A percentile compares a stretch with the other conserved stretches of the same genome.
These are phyloP conservation scores for Ogataea chonburiensis DNA, from an alignment of 805 yeast genomes.

Conservation along the genomic window DNA sequence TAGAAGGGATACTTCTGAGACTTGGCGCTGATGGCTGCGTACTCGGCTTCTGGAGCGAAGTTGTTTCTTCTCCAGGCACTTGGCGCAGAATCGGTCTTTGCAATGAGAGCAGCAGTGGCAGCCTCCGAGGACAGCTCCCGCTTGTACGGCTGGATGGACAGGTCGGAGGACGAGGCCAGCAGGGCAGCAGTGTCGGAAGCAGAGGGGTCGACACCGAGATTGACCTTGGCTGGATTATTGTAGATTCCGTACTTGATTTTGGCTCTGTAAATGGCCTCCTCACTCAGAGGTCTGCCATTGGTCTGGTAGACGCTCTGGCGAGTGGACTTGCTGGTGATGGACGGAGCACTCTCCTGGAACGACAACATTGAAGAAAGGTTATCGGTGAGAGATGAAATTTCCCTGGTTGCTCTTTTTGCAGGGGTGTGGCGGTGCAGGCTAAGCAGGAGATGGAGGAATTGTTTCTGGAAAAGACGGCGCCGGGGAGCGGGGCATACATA, in stretches of 20 bases:
- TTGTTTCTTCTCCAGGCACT: constrained; percentile 47
- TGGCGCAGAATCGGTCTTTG: constrained; percentile 46
- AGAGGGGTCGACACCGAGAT: constrained; percentile 62
- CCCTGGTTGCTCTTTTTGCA: constrained; percentile 13
- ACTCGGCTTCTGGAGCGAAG: constrained; percentile 47
- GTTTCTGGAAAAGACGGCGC: neutral
- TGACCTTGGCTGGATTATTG: constrained; percentile 48
- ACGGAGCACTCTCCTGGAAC: constrained; percentile 30
- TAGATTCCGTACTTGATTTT: constrained; percentile 67
- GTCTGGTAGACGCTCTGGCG: constrained; percentile 57
- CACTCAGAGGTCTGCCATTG: constrained; percentile 68
- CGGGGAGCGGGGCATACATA: neutral
- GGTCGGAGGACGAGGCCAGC: constrained; percentile 65
- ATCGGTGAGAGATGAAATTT: constrained; percentile 12
- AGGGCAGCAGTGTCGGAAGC: constrained; percentile 79
- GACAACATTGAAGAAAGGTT: constrained; percentile 24
- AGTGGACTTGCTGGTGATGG: constrained; percentile 31
- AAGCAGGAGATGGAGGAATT: too few species aligned
- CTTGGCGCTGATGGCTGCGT: constrained; percentile 41
- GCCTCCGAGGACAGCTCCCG: constrained; percentile 60
- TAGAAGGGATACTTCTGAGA: constrained; percentile 34
- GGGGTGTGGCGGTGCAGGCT: constrained; percentile 12
- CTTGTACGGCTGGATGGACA: constrained; percentile 63
- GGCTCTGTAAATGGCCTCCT: constrained; percentile 74
- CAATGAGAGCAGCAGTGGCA: constrained; percentile 60